phyloP scores from a whole-genome alignment of 805 yeast species.

The Diddensiella santjacobensis region DNA sequence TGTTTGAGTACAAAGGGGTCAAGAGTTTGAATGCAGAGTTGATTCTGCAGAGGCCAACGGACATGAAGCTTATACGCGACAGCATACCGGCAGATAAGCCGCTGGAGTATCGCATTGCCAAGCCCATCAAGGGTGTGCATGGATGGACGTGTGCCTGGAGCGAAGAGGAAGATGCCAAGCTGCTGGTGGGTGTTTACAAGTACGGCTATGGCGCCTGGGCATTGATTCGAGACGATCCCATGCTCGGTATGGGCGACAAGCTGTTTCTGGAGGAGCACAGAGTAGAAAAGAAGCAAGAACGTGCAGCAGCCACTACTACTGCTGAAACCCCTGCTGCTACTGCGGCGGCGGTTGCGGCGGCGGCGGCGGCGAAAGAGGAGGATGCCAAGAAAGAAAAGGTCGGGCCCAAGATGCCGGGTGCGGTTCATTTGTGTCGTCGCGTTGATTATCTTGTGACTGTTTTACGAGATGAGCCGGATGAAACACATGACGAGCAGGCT shows the following conservation, averaged over 20 bases:
- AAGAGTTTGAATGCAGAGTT: slow-evolving; percentile 89
- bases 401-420: slow-evolving; percentile 75
- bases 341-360: slow-evolving; percentile 4
- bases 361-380: slow-evolving; percentile 24
- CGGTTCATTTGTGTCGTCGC: slow-evolving; percentile 89
- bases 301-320: slow-evolving; percentile 20
- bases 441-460: slow-evolving; percentile 79
- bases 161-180: slow-evolving; percentile 76
- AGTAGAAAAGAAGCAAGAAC: slow-evolving; percentile 35
- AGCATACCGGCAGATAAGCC: slow-evolving; percentile 45
- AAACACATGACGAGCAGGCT: neutral
- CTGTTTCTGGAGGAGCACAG: slow-evolving; percentile 59
- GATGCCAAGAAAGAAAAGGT: slow-evolving; percentile 38
- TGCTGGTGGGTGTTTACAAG: slow-evolving; percentile 80
- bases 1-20: slow-evolving; percentile 85
- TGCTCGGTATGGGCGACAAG: slow-evolving; percentile 79
- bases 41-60: slow-evolving; percentile 77
- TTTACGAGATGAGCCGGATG: slow-evolving; percentile 49
- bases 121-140: slow-evolving; percentile 71
- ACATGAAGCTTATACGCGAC: slow-evolving; percentile 62
- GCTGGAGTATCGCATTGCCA: slow-evolving; percentile 56
- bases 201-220: slow-evolving; percentile 97
- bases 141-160: slow-evolving; percentile 93
- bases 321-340: slow-evolving; percentile 3
- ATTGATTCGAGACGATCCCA: slow-evolving; percentile 92